phyloP scores from a whole-genome alignment of 2,329 filamentous ascomycete genomes.

The Cordyceps militaris region DNA sequence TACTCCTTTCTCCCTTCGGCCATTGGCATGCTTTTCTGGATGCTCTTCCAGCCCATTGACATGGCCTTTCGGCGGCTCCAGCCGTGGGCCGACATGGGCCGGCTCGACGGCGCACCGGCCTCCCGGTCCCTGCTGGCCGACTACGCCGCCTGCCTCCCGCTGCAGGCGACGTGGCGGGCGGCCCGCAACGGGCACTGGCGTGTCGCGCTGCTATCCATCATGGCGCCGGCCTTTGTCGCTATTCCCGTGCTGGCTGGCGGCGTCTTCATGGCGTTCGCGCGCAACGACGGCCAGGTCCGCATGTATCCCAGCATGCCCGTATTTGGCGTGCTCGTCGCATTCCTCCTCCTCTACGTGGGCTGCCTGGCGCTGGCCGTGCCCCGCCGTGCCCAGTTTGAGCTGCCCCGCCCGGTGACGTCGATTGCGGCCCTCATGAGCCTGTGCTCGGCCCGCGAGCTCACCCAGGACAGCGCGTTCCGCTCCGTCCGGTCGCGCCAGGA shows the following conservation, averaged over 20 bases:
- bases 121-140: conserved; percentile 60
- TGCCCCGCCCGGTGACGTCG: conserved; percentile 67
- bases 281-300: conserved; percentile 40
- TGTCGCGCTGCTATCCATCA: conserved; percentile 53
- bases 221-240: conserved; percentile 52
- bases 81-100: conserved; percentile 59
- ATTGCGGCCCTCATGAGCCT: conserved; percentile 74
- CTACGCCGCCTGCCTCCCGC: conserved; percentile 60
- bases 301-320: conserved; percentile 70
- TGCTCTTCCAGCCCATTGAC: conserved; percentile 61
- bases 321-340: conserved; percentile 64
- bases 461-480: conserved; percentile 66
- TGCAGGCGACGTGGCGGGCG: conserved; percentile 53
- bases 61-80: conserved; percentile 57
- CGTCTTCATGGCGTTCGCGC: conserved; percentile 66
- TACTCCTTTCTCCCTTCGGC: conserved; percentile 70
- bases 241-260: conserved; percentile 64
- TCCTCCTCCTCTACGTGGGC: conserved; percentile 64
- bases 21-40: conserved; percentile 59
- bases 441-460: conserved; percentile 63
- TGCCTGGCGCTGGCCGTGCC: conserved; percentile 57
- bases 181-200: conserved; percentile 56
- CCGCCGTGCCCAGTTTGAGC: conserved; percentile 49
- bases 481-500: conserved; percentile 60
- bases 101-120: conserved; percentile 52